Evolutionary conservation across 371 early-diverging fungal genomes (phyloP).

Genomic region (Umbelopsis sp.): DNA sequence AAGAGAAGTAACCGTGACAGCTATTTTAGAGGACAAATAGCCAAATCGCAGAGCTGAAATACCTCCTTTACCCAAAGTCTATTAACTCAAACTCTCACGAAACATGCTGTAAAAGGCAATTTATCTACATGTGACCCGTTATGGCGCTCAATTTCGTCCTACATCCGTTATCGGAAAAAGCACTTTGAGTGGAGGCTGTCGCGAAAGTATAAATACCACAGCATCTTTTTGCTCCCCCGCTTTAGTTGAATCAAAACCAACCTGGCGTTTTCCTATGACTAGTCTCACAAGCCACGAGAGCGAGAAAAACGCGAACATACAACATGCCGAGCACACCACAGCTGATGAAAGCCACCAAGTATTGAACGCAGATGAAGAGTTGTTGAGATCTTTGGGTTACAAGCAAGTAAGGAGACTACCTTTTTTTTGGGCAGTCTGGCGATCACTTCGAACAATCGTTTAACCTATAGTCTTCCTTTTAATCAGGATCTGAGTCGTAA

Average conservation of each 20-base stretch:
- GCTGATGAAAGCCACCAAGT: background rate
- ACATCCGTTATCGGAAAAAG: constrained; percentile 1
- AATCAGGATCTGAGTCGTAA: constrained; percentile 53
- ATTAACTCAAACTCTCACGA: background rate
- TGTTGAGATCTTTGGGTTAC: constrained; percentile 32
- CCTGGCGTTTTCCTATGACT: constrained; percentile 1
- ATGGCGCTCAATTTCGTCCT: constrained; percentile 1
- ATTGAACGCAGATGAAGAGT: constrained; percentile 29
- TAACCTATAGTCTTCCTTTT: constrained; percentile 4
- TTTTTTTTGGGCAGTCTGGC: too few relatives aligned
- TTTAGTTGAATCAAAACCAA: background rate
- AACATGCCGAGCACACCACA: background rate
- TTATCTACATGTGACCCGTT: background rate
- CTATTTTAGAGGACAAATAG: background rate
- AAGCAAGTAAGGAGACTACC: constrained; percentile 23
- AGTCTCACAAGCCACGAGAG: background rate
- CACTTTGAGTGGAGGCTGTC: background rate
- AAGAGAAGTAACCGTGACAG: background rate
- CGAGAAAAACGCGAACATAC: background rate
- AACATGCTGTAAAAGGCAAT: constrained; percentile 2
- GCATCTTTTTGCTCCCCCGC: background rate
- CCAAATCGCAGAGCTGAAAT: background rate
- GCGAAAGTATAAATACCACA: constrained; percentile 2
- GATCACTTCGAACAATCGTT: too few relatives aligned
- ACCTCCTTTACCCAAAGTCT: background rate